Base-by-base conservation (phyloP, 2,329 filamentous ascomycete genomes). In the Penicillium paneum region DNA sequence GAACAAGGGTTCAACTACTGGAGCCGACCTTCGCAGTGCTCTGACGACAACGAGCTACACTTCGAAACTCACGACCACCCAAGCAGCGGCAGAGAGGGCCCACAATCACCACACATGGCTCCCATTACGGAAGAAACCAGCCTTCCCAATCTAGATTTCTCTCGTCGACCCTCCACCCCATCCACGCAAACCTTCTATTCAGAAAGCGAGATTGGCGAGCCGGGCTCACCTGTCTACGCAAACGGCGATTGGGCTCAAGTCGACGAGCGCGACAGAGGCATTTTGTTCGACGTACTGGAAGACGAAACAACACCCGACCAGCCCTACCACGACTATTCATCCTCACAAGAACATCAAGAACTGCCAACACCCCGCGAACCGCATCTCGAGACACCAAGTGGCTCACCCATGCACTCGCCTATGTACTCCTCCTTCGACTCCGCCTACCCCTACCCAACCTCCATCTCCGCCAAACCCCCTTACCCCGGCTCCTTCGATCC, bases 171-270 rank as follows among this genome's bases (percentile, higher is more conserved):
- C 19, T 52, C 49, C 12, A 63, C 60, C 3, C 50, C 57, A 21
- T 62, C 64, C 15, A 54, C 55, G 7, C 55, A 61, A 40, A 57
- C 61, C 8, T 59, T 62, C 48, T 60, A 59, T 36, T 62, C 60
- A 10, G 66, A 63, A 44, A 64, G 63, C 19, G 67, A 70, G 4
- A 63, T 71, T 8, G 68, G 68, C 40, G 68, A 71, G 42, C 68
- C 68, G 2, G 68, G 68, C 11, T 67, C 67, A 6, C 62, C 66
- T 0, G 63, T 66, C 41, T 63, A 65, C 42, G 64, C 63, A 21
- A 65, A 65, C 35, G 61, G 63, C 21, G 61, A 65, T 48, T 64
- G 64, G 61, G 56, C 58, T 13, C 56, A 63, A 34, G 58, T 66
- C 29, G 56, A 64, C 49, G 63, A 55, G 36, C 61, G 63, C 42